Percentiles rank a stretch among this genome's conserved stretches.
Conservation (phyloP, 257 asterid genomes). For the Euphrasia confusa region DNA sequence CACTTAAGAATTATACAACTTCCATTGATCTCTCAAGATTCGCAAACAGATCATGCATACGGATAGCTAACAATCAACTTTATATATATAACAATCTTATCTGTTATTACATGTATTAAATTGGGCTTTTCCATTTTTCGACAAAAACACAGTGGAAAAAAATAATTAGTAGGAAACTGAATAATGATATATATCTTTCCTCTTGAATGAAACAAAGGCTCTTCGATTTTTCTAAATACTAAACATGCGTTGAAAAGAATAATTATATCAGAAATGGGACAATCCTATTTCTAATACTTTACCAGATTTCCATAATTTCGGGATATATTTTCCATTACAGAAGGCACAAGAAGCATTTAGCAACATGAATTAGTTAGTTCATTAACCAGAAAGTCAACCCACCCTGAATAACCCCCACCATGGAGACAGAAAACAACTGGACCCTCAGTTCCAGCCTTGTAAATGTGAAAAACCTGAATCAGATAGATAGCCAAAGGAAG, state of each 20-base stretch:
- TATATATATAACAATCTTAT: conserved; percentile 1
- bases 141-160: too few species aligned
- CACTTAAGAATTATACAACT: conserved; percentile 3
- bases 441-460: conserved; percentile 81
- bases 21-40: background rate
- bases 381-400: conserved; percentile 23
- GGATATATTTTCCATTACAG: conserved; percentile 5
- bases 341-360: conserved; percentile 1
- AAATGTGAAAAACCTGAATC: conserved; percentile 79
- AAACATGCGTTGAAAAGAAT: conserved; percentile 4
- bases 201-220: background rate
- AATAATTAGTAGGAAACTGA: background rate
- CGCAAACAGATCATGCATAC: background rate
- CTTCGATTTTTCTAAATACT: background rate
- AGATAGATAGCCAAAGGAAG: conserved; percentile 17
- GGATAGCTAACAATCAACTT: background rate
- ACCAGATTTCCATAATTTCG: background rate
- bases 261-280: background rate
- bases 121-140: too few species aligned
- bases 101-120: conserved; percentile 9
- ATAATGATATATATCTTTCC: background rate
- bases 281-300: background rate
- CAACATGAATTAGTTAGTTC: conserved; percentile 4
- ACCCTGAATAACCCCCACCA: conserved; percentile 99
- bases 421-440: conserved; percentile 91